Conservation (phyloP, 805 yeast genomes). For the Kodamaea kaohsiungensis region DNA sequence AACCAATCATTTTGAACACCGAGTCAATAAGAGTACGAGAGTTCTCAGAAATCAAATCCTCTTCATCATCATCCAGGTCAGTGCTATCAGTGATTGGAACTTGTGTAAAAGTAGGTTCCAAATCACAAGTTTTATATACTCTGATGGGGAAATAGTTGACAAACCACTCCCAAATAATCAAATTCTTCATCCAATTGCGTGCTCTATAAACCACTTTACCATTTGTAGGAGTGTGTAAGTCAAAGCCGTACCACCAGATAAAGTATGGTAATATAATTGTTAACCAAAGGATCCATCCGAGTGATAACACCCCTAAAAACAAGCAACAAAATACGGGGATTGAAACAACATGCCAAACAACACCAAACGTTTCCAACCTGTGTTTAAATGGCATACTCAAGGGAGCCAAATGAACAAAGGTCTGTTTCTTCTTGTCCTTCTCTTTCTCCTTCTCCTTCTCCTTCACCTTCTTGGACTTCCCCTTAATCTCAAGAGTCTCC, state of each 20-base stretch:
- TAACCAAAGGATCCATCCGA: slow-evolving; percentile 70
- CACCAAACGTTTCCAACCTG: slow-evolving; percentile 65
- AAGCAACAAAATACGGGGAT: slow-evolving; percentile 59
- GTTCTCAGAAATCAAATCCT: slow-evolving; percentile 41
- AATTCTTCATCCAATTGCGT: slow-evolving; percentile 56
- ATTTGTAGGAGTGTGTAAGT: slow-evolving; percentile 69
- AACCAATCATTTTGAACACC: slow-evolving; percentile 36
- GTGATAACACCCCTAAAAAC: slow-evolving; percentile 49
- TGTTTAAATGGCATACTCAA: slow-evolving; percentile 54
- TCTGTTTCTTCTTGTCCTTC: not conserved
- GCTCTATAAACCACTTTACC: slow-evolving; percentile 66
- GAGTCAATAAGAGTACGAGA: slow-evolving; percentile 37
- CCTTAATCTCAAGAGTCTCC: not conserved
- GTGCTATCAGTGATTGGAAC: slow-evolving; percentile 26
- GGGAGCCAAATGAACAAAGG: slow-evolving; percentile 50
- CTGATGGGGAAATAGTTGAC: slow-evolving; percentile 78
- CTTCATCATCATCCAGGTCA: slow-evolving; percentile 37
- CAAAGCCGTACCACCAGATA: slow-evolving; percentile 51
- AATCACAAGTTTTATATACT: slow-evolving; percentile 64
- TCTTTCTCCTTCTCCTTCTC: not conserved
- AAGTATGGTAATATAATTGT: slow-evolving; percentile 61
- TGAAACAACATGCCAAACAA: slow-evolving; percentile 73
- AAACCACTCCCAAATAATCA: slow-evolving; percentile 68
- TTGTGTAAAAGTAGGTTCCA: slow-evolving; percentile 70
- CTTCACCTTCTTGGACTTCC: not conserved